phyloP scores from a whole-genome alignment of 257 asterid species.

The Sherardia arvensis region DNA sequence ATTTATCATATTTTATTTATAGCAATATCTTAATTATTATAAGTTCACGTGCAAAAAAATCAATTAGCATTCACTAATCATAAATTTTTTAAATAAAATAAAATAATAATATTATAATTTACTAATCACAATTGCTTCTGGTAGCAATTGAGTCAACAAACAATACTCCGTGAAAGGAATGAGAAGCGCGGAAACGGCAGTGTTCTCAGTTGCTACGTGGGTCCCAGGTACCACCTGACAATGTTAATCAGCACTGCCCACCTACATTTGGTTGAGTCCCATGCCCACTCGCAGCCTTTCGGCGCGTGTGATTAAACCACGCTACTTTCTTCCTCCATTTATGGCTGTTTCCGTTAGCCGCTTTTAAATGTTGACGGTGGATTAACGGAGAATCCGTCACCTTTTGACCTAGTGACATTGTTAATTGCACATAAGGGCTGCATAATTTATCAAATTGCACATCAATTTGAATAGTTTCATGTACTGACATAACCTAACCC shows the following conservation, averaged over 20 bases:
- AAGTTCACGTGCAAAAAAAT: no score
- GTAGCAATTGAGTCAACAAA: background rate
- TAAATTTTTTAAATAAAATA: no score
- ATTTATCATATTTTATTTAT: no score
- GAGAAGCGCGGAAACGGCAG: constrained; percentile 15
- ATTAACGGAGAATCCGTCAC: background rate
- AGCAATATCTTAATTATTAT: no score
- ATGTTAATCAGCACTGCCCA: background rate
- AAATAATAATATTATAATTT: no score
- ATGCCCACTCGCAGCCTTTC: background rate
- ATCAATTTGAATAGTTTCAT: no score
- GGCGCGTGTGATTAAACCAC: background rate
- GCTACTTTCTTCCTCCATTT: background rate
- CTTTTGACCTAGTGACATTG: no score
- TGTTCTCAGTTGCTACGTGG: background rate
- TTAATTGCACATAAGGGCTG: no score
- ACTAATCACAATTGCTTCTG: no score
- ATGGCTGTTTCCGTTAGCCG: background rate
- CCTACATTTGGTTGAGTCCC: background rate
- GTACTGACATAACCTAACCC: no score
- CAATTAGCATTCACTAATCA: no score
- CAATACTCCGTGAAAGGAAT: background rate
- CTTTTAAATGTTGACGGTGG: background rate
- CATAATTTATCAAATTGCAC: no score
- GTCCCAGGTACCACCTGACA: constrained; percentile 11